Percentiles rank a stretch among this genome's conserved stretches.
phyloP scores from a whole-genome alignment of 768 basidiomycete genomes.

The Phylloporus sp. region DNA sequence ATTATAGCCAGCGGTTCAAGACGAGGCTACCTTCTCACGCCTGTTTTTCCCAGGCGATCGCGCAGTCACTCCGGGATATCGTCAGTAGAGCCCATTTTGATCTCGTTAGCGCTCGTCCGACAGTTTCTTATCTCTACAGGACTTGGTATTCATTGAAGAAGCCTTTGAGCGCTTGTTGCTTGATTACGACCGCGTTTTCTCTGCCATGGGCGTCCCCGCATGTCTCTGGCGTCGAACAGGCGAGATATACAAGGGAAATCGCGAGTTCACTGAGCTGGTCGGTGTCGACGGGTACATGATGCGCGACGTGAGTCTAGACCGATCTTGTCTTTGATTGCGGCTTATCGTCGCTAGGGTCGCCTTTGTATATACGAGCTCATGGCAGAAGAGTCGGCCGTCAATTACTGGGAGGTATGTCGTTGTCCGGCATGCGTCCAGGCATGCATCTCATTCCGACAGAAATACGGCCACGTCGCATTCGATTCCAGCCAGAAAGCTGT shows the following conservation, averaged over 20 bases:
- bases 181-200: slow-evolving; percentile 92
- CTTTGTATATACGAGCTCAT: slow-evolving; percentile 97
- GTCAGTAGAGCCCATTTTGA: slow-evolving; percentile 34
- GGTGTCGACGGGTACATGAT: slow-evolving; percentile 84
- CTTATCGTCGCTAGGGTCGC: slow-evolving; percentile 57
- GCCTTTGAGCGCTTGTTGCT: slow-evolving; percentile 92
- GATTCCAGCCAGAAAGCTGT: slow-evolving; percentile 91
- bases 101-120: neutral
- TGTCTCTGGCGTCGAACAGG: slow-evolving; percentile 96
- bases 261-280: slow-evolving; percentile 89
- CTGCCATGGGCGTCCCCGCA: slow-evolving; percentile 94
- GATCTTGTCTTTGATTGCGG: too few species aligned
- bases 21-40: neutral
- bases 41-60: slow-evolving; percentile 52
- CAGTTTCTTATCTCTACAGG: slow-evolving; percentile 41
- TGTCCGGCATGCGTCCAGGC: neutral
- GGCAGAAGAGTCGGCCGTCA: slow-evolving; percentile 94
- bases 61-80: slow-evolving; percentile 79
- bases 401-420: slow-evolving; percentile 86
- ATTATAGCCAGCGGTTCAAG: neutral
- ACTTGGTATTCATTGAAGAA: slow-evolving; percentile 96
- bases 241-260: slow-evolving; percentile 97
- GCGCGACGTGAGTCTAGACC: slow-evolving; percentile 59
- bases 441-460: slow-evolving; percentile 40
- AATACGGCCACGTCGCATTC: slow-evolving; percentile 93